A percentile compares a stretch with the other conserved stretches of the same genome.
phyloP scores from a whole-genome alignment of 257 asterid genomes.

The Scutellaria galericulata region DNA sequence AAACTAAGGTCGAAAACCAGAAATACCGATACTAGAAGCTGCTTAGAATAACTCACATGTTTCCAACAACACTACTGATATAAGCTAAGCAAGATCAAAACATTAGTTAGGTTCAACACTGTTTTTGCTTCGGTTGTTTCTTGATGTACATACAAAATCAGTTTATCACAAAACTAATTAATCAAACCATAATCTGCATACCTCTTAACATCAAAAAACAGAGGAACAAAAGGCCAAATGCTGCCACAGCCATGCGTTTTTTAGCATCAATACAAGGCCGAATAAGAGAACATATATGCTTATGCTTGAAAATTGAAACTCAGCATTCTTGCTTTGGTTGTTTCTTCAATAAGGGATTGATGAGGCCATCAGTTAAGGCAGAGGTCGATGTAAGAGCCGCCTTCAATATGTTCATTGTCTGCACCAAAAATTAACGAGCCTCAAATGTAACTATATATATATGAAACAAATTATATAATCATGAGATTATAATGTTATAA shows the following conservation, averaged over 20 bases:
- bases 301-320: neutral
- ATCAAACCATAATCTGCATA: no score
- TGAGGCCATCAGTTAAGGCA: slow-evolving; percentile 34
- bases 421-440: neutral
- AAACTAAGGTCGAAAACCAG: no score
- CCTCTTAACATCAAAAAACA: no score
- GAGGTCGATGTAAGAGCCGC: slow-evolving; percentile 34
- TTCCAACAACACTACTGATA: no score
- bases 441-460: neutral
- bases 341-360: neutral
- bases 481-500: neutral
- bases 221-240: no score
- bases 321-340: slow-evolving; percentile 24
- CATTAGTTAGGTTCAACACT: no score
- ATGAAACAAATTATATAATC: neutral
- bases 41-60: no score
- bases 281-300: neutral
- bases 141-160: no score
- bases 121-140: no score
- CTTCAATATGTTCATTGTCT: slow-evolving; percentile 32
- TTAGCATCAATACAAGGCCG: neutral
- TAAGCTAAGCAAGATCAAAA: no score
- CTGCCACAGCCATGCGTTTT: neutral
- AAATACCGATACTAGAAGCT: no score
- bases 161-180: no score